Evolutionary conservation across 306 rosid species (phyloP).

Genomic region (barrel medic (Medicago truncatula)): MtrunA17r5.0-ANR NC_053048.1:26420001-26420500

Average conservation of each 20-base stretch:
- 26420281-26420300: conserved; percentile 51
- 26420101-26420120: neutral
- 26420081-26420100: neutral
- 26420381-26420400: neutral
- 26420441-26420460: neutral
- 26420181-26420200: neutral
- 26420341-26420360: conserved; percentile 33
- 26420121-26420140: conserved; percentile 8
- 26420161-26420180: conserved; percentile 10
- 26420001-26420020: conserved; percentile 31
- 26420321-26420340: conserved; percentile 55
- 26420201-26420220: conserved; percentile 48
- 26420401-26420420: conserved; percentile 36
- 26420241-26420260: conserved; percentile 47
- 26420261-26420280: conserved; percentile 53
- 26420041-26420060: neutral
- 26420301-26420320: conserved; percentile 43
- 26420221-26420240: conserved; percentile 38
- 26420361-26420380: conserved; percentile 27
- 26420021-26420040: conserved; percentile 1
- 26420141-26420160: neutral
- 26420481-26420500: conserved; percentile 30
- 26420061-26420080: neutral
- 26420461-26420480: neutral
- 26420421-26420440: conserved; percentile 49